Evolutionary conservation across 2,329 filamentous ascomycete species (phyloP).

Genomic region (Alternaria longipes): DNA sequence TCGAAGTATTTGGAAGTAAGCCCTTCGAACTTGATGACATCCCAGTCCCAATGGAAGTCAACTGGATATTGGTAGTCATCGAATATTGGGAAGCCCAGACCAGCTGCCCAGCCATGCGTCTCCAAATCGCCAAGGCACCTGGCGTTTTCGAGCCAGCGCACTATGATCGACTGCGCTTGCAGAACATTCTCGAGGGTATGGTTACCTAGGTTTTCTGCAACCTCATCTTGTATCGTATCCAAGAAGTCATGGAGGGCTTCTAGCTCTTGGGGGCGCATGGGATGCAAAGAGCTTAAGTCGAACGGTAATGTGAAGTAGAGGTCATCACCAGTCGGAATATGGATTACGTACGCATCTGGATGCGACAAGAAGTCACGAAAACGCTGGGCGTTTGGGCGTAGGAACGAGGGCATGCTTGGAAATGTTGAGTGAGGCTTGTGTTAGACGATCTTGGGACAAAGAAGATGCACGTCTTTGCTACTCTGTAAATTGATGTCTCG

Average conservation of each 20-base stretch:
- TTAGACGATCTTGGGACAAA: neutral
- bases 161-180: neutral
- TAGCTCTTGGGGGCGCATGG: neutral
- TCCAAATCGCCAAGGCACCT: neutral
- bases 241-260: neutral
- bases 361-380: neutral
- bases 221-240: neutral
- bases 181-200: neutral
- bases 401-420: neutral
- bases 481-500: neutral
- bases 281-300: neutral
- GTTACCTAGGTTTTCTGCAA: neutral
- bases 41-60: slow-evolving; percentile 1
- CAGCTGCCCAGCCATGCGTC: neutral
- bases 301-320: slow-evolving; percentile 13
- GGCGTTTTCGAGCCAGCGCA: neutral
- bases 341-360: neutral
- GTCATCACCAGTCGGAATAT: neutral
- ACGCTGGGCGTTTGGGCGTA: neutral
- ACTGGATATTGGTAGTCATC: neutral
- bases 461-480: neutral
- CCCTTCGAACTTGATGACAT: neutral
- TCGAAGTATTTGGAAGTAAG: neutral
- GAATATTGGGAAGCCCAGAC: slow-evolving; percentile 1
- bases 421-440: neutral